phyloP scores from a whole-genome alignment of 2,329 filamentous ascomycete genomes.

The Paecilomyces sp. region DNA sequence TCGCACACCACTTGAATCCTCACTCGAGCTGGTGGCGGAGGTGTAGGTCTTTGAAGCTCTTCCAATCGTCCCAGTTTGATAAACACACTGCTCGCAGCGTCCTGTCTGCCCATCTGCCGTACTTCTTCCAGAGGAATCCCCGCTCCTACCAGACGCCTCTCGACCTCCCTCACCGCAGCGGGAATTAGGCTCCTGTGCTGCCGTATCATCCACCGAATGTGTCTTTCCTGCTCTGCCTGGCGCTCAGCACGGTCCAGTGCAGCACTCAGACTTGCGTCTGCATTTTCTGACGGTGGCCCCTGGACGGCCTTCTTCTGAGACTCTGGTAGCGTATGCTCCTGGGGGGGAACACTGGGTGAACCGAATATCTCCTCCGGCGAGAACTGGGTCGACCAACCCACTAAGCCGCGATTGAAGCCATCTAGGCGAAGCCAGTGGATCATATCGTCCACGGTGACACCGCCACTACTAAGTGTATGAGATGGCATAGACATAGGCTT shows the following conservation, averaged over 20 bases:
- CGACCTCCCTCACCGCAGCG: conserved; percentile 5
- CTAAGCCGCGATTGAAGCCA: conserved; percentile 5
- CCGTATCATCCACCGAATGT: conserved; percentile 6
- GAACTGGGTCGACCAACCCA: conserved; percentile 7
- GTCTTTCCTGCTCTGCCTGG: not conserved
- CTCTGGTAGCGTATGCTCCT: not conserved
- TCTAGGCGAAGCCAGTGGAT: conserved; percentile 9
- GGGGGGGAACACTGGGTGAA: not conserved
- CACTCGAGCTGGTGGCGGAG: not conserved
- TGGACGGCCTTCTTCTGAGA: not conserved
- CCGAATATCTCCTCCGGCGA: conserved; percentile 1
- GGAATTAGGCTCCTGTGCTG: conserved; percentile 5
- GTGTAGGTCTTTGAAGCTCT: not conserved
- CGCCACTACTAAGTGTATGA: not conserved
- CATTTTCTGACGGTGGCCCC: not conserved
- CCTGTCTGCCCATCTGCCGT: conserved; percentile 2
- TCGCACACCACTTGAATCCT: conserved; percentile 4
- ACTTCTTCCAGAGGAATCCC: conserved; percentile 7
- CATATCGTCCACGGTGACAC: conserved; percentile 8
- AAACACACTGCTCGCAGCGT: conserved; percentile 4
- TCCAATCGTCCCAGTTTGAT: conserved; percentile 5
- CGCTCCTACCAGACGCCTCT: conserved; percentile 2
- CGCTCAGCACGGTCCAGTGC: not conserved
- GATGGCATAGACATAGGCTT: not conserved
- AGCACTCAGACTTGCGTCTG: not conserved